A percentile compares a stretch with the other conserved stretches of the same genome.
These are phyloP conservation scores for Yamadazyma epiphylla DNA, from an alignment of 1,139 yeast genomes.

Conservation along the genomic window DNA sequence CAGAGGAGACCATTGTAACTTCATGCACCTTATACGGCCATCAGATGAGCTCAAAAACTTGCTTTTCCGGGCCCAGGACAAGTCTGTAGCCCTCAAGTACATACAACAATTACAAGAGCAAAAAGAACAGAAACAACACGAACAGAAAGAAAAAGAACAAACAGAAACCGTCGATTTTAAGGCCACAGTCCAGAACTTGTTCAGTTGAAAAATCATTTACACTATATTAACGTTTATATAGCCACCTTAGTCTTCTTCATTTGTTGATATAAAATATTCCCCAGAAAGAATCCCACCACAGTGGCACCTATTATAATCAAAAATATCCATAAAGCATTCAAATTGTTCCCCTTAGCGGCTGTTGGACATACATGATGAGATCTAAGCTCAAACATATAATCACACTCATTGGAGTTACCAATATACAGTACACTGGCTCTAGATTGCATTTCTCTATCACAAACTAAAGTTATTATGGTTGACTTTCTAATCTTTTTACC, in stretches of 20 bases:
- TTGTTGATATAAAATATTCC: conserved; percentile 47
- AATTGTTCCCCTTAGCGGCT: conserved; percentile 53
- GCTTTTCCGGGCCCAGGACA: conserved; percentile 38
- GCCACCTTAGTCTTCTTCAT: conserved; percentile 3
- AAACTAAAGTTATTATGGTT: conserved; percentile 68
- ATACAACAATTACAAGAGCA: conserved; percentile 3
- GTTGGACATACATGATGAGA: conserved; percentile 90
- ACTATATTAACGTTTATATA: background rate
- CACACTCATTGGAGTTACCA: conserved; percentile 72
- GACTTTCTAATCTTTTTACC: conserved; percentile 53
- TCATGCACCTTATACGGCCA: conserved; percentile 75
- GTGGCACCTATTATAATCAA: conserved; percentile 52
- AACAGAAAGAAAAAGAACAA: background rate
- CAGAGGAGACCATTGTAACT: conserved; percentile 82
- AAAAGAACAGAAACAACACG: conserved; percentile 1
- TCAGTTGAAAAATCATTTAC: conserved; percentile 4
- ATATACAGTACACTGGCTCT: conserved; percentile 69
- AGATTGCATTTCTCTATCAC: conserved; percentile 70
- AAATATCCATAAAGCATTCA: conserved; percentile 60
- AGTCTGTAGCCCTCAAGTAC: conserved; percentile 15
- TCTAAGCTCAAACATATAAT: conserved; percentile 79
- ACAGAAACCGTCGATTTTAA: conserved; percentile 7
- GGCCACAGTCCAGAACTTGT: conserved; percentile 12
- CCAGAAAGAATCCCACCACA: conserved; percentile 50
- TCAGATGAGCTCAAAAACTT: conserved; percentile 34